Evolutionary conservation across 768 basidiomycete species (phyloP).

Genomic region (Suillus subluteus): DNA sequence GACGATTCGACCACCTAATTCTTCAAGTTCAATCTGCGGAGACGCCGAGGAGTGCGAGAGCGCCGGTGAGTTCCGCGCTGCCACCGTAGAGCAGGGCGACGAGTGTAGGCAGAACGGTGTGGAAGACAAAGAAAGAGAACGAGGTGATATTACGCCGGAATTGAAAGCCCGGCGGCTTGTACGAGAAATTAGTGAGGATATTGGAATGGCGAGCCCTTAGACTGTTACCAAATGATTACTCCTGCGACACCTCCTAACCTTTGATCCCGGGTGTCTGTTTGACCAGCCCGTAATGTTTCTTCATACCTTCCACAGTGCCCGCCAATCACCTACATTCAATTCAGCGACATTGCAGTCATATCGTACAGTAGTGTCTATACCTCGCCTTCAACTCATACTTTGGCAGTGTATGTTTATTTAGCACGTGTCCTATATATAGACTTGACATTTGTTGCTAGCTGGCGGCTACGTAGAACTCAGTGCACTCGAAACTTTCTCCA

Average conservation of each 20-base stretch:
- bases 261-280: slow-evolving; percentile 16
- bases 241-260: slow-evolving; percentile 1
- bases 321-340: slow-evolving; percentile 14
- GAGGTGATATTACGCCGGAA: slow-evolving; percentile 37
- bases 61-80: slow-evolving; percentile 32
- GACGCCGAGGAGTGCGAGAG: slow-evolving; percentile 40
- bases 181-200: slow-evolving; percentile 34
- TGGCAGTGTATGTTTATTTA: slow-evolving; percentile 5
- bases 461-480: no score
- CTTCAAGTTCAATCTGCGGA: slow-evolving; percentile 41
- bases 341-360: slow-evolving; percentile 22
- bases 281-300: slow-evolving; percentile 26
- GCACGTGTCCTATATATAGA: neutral
- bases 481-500: neutral
- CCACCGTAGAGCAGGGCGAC: slow-evolving; percentile 13
- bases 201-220: slow-evolving; percentile 36
- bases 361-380: slow-evolving; percentile 36
- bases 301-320: slow-evolving; percentile 29
- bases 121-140: slow-evolving; percentile 20
- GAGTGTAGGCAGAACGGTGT: slow-evolving; percentile 1
- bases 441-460: neutral
- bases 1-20: slow-evolving; percentile 65
- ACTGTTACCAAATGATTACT: neutral
- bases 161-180: slow-evolving; percentile 32
- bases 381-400: slow-evolving; percentile 16